phyloP scores from a whole-genome alignment of 352 stramenopile species.

The Discostella stelligera region DNA sequence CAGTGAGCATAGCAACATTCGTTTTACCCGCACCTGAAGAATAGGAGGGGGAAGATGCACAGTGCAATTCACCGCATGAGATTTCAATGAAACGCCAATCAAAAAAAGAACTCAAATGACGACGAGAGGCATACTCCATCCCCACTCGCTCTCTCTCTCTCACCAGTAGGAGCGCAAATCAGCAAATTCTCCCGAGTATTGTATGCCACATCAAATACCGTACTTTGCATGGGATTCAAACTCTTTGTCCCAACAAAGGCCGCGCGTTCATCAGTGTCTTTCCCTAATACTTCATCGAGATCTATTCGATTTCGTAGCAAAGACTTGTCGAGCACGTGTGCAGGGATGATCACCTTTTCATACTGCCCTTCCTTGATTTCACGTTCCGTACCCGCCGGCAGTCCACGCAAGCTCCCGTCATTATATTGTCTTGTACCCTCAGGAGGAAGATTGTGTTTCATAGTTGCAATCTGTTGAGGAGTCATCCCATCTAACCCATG shows the following conservation, averaged over 20 bases:
- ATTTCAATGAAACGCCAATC: not conserved
- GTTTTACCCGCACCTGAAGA: slow-evolving; percentile 94
- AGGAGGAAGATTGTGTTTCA: slow-evolving; percentile 52
- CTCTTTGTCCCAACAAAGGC: slow-evolving; percentile 83
- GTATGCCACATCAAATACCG: slow-evolving; percentile 95
- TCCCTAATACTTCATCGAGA: slow-evolving; percentile 68
- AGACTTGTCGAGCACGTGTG: slow-evolving; percentile 54
- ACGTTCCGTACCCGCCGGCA: slow-evolving; percentile 69
- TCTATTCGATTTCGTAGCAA: slow-evolving; percentile 59
- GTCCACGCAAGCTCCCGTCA: slow-evolving; percentile 41
- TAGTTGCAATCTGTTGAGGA: slow-evolving; percentile 27
- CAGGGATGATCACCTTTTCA: slow-evolving; percentile 85
- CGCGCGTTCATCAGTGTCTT: slow-evolving; percentile 49
- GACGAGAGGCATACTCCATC: slow-evolving; percentile 72
- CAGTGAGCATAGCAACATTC: slow-evolving; percentile 97
- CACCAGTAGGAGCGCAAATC: slow-evolving; percentile 90
- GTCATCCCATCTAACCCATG: slow-evolving; percentile 51
- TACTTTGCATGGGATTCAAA: slow-evolving; percentile 97
- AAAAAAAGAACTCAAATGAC: not conserved
- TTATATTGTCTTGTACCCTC: slow-evolving; percentile 68
- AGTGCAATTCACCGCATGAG: not conserved
- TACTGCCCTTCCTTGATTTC: slow-evolving; percentile 79
- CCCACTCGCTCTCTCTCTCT: slow-evolving; percentile 32
- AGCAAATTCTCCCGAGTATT: slow-evolving; percentile 94
- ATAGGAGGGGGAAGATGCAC: slow-evolving; percentile 40